Evolutionary conservation across 805 yeast genomes (phyloP), one percentile per base, ranked within the genome.

Genomic region (Monosporozyma servazzii): DNA sequence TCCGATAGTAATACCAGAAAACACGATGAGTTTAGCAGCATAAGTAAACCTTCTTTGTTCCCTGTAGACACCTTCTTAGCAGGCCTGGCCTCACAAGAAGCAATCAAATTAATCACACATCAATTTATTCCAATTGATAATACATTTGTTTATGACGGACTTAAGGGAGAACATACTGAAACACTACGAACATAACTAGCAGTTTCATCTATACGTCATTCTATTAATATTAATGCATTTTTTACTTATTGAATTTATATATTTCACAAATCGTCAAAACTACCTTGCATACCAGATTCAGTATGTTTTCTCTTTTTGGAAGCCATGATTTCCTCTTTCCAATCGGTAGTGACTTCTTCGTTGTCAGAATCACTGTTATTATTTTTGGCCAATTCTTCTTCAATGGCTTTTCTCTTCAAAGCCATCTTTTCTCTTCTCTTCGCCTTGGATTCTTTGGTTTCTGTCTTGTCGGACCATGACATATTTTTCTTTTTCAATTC

Each of bases 21-120:
- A 9, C 18, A 43, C 21, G 30, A 47, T 15, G 40, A 40, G 17
- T 44, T 51, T 13, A 10, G n/a, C 17, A 20, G 40, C 3, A 17
- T 23, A 10, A 3, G 5, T 74, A 80, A 15, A 70, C 84, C 20
- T 17, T 9, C 41, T 3, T 18, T 37, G 3, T 37, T 18, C 44
- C 48, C 54, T 11, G 51, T 55, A 8, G 37, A 48, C 7, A 39
- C 96, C 4, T 66, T 88, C 3, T 71, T 87, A 56, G 98, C 96
- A 1, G 98, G 96, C 0, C 71, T 90, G 11, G 89, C 80, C 0
- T 83, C 88, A 3, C 96, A 91, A 63, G 99, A 91, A 63, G 81
- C 79, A 4, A 72, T 88, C 48, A 91, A 93, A 68, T 62, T 80
- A 3, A 58, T 86, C 23, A 88, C 96, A 2, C 76, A 78, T 37